Evolutionary conservation across 83 land plant species (phyloP).

Genomic region (Diphasiastrum complanatum): DNA sequence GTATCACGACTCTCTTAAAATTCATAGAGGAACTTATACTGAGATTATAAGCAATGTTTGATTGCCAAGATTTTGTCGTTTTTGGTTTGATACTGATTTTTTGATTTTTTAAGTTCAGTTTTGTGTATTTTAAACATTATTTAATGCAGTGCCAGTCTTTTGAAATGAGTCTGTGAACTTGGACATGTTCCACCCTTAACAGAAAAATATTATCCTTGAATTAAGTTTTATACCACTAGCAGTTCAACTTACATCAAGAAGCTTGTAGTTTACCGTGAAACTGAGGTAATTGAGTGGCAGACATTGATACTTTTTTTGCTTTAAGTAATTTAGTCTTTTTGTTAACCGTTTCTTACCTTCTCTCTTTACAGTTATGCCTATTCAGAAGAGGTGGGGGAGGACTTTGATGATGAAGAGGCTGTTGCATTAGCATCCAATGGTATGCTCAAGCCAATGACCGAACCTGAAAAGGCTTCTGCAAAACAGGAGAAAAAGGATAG

Average conservation of each 20-base stretch:
- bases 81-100: too few species aligned
- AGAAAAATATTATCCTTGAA: not conserved
- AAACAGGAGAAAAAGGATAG: conserved; percentile 18
- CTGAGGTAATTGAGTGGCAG: too few species aligned
- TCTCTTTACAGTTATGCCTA: conserved; percentile 27
- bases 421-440: conserved; percentile 14
- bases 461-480: conserved; percentile 3
- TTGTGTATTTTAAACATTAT: too few species aligned
- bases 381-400: conserved; percentile 30
- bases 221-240: not conserved
- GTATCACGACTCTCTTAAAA: too few species aligned
- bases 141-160: too few species aligned
- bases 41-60: too few species aligned
- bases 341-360: not conserved
- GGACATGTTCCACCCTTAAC: too few species aligned
- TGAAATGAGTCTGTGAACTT: too few species aligned
- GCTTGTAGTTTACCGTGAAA: not conserved
- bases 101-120: too few species aligned
- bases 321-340: not conserved
- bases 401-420: conserved; percentile 29
- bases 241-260: not conserved
- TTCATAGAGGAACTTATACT: too few species aligned
- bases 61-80: too few species aligned
- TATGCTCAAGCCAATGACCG: conserved; percentile 2
- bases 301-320: not conserved